Percentiles rank a stretch among this genome's conserved stretches.
Conservation (phyloP, 192 early-diverging fungal species). For the Coemansia biformis region DNA sequence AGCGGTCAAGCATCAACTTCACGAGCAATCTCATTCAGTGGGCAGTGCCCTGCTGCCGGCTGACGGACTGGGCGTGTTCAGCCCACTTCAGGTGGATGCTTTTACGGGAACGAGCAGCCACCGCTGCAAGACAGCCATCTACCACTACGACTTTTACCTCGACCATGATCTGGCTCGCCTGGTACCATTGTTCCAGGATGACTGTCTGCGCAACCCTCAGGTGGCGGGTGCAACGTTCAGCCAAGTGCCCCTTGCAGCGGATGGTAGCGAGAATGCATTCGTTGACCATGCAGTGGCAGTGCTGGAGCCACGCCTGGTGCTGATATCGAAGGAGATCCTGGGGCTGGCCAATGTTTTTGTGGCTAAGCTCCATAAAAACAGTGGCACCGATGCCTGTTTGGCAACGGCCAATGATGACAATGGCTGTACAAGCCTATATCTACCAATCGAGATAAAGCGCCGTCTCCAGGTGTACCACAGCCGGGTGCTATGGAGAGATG, state of each 20-base stretch:
- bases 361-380: conserved; percentile 4
- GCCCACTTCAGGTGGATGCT: not conserved
- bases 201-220: not conserved
- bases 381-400: not conserved
- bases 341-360: not conserved
- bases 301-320: conserved; percentile 3
- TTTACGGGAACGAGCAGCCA: not conserved
- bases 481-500: too few species aligned
- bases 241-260: not conserved
- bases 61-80: not conserved
- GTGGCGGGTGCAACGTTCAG: not conserved
- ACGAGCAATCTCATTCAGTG: not conserved
- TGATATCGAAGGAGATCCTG: not conserved
- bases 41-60: not conserved
- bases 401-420: not conserved
- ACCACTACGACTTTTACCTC: not conserved
- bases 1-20: not conserved
- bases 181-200: not conserved
- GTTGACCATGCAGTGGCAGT: not conserved
- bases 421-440: not conserved
- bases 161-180: not conserved
- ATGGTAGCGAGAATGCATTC: not conserved
- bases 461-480: not conserved
- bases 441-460: conserved; percentile 1
- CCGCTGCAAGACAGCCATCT: not conserved